Evolutionary conservation across 2,329 filamentous ascomycete genomes (phyloP), one percentile per base, ranked within the genome.

Genomic region (Colletotrichum lini): DNA sequence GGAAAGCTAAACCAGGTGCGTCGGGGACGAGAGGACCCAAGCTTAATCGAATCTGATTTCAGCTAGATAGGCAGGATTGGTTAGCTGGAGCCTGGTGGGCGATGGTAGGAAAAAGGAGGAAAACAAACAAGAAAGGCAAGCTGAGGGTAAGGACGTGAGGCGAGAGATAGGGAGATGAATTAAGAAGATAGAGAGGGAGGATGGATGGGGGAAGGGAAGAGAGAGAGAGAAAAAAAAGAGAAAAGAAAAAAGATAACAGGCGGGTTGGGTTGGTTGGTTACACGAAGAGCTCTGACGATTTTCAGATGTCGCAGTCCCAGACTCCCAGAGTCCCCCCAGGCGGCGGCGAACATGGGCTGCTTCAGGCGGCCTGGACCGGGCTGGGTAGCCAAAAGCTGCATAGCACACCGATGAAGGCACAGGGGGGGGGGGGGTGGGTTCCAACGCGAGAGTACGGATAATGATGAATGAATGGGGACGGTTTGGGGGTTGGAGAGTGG

Each of bases 261-360:
- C 42, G 30, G 49, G 40, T 52, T 35, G 30, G 30, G 30, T 35
- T 35, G 30, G 30, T 35, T 52, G 40, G 21, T 44, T 42, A 13
- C 35, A 54, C 38, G n/a, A 54, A 42, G 47, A 69, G 69, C 69
- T 72, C 65, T 59, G 69, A 64, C 60, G 69, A 72, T 72, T 72
- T 72, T 60, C 69, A 72, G 65, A 50, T 72, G 65, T 69, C 56
- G 65, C 67, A 65, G 54, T 45, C 63, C 58, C 44, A 56, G 57
- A 67, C 64, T 35, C 8, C 30, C 9, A 35, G 8, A 35, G 30
- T 35, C 30, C 30, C 30, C 63, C 58, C 44, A 56, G 57, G 67
- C 64, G 35, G 2, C 40, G 53, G 26, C 63, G 49, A 50, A 45
- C 67, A 67, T 61, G 63, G 63, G 67, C 63, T 60, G 38, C 45